phyloP scores from a whole-genome alignment of 2,329 filamentous ascomycete species.

The Hymenoscyphus linearis region DNA sequence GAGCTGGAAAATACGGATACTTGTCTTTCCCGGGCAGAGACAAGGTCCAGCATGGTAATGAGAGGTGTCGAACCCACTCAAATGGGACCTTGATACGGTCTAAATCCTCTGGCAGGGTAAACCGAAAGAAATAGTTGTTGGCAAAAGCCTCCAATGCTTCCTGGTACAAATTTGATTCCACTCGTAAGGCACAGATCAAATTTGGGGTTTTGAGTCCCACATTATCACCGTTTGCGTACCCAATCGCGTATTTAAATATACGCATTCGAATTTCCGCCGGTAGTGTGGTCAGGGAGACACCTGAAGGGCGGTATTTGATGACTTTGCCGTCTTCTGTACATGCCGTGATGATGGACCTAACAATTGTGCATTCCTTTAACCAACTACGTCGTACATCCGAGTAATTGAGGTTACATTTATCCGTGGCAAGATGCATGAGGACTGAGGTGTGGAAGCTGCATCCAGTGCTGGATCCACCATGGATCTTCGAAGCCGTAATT shows the following conservation, averaged over 20 bases:
- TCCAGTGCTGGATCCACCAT: background rate
- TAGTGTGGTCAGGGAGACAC: background rate
- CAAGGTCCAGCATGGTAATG: background rate
- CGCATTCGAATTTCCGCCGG: background rate
- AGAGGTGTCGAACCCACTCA: background rate
- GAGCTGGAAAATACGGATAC: background rate
- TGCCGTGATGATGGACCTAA: background rate
- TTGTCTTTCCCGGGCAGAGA: background rate
- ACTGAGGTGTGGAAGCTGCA: background rate
- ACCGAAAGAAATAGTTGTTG: background rate
- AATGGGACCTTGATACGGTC: background rate
- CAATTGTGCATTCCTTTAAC: background rate
- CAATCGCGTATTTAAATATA: background rate
- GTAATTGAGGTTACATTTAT: background rate
- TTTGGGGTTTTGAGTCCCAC: background rate
- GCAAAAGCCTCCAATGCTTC: background rate
- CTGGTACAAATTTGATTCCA: background rate
- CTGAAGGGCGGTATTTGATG: background rate
- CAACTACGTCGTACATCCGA: background rate
- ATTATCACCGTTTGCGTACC: background rate
- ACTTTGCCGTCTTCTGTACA: background rate
- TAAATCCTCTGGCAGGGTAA: background rate
- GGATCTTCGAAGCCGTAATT: background rate
- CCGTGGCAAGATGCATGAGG: background rate
- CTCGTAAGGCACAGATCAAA: background rate